phyloP scores from a whole-genome alignment of 192 early-diverging fungal genomes.

The Backusella circina region DNA sequence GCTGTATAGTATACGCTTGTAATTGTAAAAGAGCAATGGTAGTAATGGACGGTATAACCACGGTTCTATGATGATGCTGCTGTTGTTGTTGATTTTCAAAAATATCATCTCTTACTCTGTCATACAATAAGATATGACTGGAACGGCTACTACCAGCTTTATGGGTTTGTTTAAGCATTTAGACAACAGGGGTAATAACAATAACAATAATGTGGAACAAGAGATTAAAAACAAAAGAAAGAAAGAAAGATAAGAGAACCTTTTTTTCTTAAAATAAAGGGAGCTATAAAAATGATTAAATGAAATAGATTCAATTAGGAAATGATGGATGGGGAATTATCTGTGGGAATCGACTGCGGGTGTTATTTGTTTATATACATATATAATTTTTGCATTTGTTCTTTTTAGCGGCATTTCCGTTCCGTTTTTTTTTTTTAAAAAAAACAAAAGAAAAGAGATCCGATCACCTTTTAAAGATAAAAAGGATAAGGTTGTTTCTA shows the following conservation, averaged over 20 bases:
- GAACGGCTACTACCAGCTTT: not conserved
- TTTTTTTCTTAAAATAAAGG: not conserved
- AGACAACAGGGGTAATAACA: not conserved
- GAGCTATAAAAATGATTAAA: not conserved
- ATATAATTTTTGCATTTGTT: not conserved
- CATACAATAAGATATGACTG: not conserved
- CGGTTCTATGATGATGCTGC: not conserved
- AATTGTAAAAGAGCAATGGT: not conserved
- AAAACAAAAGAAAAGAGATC: not conserved
- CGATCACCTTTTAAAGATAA: not conserved
- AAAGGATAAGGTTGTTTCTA: not conserved
- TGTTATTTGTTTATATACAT: not conserved
- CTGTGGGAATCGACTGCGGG: not conserved
- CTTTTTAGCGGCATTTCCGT: not conserved
- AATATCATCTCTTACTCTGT: constrained; percentile 1
- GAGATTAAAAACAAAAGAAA: not conserved
- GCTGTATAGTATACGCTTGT: not conserved
- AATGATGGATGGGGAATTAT: not conserved
- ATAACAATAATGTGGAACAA: not conserved
- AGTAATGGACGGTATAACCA: not conserved
- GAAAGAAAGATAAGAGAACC: not conserved
- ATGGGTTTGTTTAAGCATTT: not conserved
- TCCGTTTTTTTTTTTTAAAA: too few relatives aligned
- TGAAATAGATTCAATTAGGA: not conserved
- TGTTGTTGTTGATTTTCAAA: not conserved